A percentile compares a stretch with the other conserved stretches of the same genome.
Conservation (phyloP, 495 filamentous ascomycete genomes). For the Lindgomyces ingoldianus region DNA sequence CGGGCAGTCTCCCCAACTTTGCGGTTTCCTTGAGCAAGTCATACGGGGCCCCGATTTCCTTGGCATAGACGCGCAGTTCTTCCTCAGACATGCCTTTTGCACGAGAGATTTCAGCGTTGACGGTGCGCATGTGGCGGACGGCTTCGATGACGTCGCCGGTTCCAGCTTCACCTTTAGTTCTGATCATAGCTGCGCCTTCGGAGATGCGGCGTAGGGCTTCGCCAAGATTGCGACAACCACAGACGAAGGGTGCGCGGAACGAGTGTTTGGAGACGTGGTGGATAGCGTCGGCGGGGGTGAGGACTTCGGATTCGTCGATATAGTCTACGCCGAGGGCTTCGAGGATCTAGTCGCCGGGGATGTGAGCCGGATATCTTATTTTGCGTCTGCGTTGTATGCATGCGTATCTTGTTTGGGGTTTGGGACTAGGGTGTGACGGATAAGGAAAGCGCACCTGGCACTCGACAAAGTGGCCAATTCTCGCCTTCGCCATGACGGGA, state of each 20-base stretch:
- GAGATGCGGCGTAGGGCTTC: constrained; percentile 89
- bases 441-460: constrained; percentile 66
- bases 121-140: constrained; percentile 91
- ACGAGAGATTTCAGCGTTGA: constrained; percentile 77
- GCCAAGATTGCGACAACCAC: constrained; percentile 91
- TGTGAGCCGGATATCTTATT: constrained; percentile 10
- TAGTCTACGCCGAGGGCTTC: constrained; percentile 94
- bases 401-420: not conserved
- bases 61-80: constrained; percentile 74
- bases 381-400: not conserved
- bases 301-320: constrained; percentile 95
- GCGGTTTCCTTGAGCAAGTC: constrained; percentile 82
- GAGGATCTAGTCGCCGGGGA: constrained; percentile 65
- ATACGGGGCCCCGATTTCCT: constrained; percentile 75
- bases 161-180: constrained; percentile 96
- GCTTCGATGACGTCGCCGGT: constrained; percentile 99
- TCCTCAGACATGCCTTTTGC: constrained; percentile 63
- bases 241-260: constrained; percentile 90
- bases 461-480: constrained; percentile 97
- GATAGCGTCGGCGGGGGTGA: constrained; percentile 87
- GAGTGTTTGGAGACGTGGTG: constrained; percentile 88
- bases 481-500: constrained; percentile 98
- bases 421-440: not conserved
- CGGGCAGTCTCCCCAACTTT: constrained; percentile 81
- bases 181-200: constrained; percentile 97